Conservation (phyloP, 2,329 filamentous ascomycete genomes). For the Teratosphaeriaceae sp. region DNA sequence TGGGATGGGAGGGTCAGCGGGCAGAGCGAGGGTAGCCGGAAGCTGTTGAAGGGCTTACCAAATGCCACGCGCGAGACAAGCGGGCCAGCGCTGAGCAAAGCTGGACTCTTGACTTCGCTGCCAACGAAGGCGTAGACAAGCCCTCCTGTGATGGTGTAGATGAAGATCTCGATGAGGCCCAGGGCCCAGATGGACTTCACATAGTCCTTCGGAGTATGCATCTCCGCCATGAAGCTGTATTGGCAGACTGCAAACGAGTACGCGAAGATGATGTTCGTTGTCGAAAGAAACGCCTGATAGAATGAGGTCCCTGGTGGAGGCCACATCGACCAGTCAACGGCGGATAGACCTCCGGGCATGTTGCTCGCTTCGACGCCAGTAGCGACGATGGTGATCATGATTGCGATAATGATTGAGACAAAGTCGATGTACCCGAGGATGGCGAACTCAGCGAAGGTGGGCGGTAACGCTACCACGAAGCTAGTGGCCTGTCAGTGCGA, state of each 20-base stretch:
- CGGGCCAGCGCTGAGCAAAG: slow-evolving; percentile 55
- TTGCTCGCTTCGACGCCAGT: slow-evolving; percentile 26
- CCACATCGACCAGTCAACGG: slow-evolving; percentile 30
- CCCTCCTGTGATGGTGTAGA: slow-evolving; percentile 61
- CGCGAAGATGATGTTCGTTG: slow-evolving; percentile 67
- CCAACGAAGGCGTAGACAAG: slow-evolving; percentile 65
- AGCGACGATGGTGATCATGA: slow-evolving; percentile 30
- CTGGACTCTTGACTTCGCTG: slow-evolving; percentile 55
- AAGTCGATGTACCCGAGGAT: slow-evolving; percentile 33
- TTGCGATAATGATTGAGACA: slow-evolving; percentile 30
- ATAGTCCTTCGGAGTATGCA: slow-evolving; percentile 58
- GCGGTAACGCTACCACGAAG: slow-evolving; percentile 25
- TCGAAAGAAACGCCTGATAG: slow-evolving; percentile 54
- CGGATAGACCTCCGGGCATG: slow-evolving; percentile 23
- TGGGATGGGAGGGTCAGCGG: neutral
- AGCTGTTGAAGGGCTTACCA: slow-evolving; percentile 26
- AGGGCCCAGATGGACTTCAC: slow-evolving; percentile 55
- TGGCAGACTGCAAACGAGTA: slow-evolving; percentile 51
- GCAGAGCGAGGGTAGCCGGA: too few species aligned
- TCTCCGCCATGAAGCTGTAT: slow-evolving; percentile 61
- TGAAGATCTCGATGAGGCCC: slow-evolving; percentile 53
- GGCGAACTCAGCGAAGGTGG: slow-evolving; percentile 30
- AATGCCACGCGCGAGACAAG: slow-evolving; percentile 59
- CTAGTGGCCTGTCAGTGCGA: neutral
- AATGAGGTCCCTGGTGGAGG: slow-evolving; percentile 35